phyloP scores from a whole-genome alignment of 2,329 filamentous ascomycete species.

The Fonsecaea multimorphosa region DNA sequence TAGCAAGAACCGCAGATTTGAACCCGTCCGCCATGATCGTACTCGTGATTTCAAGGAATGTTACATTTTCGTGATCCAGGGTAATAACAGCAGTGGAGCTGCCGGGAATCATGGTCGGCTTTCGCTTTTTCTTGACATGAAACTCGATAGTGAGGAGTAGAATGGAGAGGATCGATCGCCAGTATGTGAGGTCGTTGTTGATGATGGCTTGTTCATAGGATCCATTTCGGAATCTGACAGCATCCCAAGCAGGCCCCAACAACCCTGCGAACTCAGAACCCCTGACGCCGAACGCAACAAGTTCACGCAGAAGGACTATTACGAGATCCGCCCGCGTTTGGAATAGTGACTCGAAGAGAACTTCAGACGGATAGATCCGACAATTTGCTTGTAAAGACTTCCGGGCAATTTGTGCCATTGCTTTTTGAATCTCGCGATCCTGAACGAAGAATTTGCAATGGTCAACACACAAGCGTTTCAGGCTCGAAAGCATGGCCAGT shows the following conservation, averaged over 20 bases:
- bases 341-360: conserved; percentile 79
- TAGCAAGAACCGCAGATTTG: conserved; percentile 75
- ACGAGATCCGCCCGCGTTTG: conserved; percentile 79
- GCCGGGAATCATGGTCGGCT: conserved; percentile 41
- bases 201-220: conserved; percentile 66
- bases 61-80: conserved; percentile 43
- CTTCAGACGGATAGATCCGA: conserved; percentile 72
- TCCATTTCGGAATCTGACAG: conserved; percentile 59
- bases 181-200: conserved; percentile 69
- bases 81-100: conserved; percentile 23
- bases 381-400: conserved; percentile 82
- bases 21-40: conserved; percentile 82
- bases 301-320: conserved; percentile 78
- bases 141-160: conserved; percentile 79
- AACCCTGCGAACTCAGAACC: conserved; percentile 60
- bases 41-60: conserved; percentile 71
- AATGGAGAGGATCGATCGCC: conserved; percentile 80
- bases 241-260: conserved; percentile 65
- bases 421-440: conserved; percentile 65
- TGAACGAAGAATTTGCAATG: conserved; percentile 68
- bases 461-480: conserved; percentile 86
- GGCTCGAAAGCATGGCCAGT: conserved; percentile 75
- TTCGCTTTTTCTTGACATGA: conserved; percentile 49
- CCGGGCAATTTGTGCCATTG: conserved; percentile 75
- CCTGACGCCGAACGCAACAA: conserved; percentile 65